Base-by-base conservation (phyloP, 2,329 filamentous ascomycete genomes). In the Colletotrichum salicis region DNA sequence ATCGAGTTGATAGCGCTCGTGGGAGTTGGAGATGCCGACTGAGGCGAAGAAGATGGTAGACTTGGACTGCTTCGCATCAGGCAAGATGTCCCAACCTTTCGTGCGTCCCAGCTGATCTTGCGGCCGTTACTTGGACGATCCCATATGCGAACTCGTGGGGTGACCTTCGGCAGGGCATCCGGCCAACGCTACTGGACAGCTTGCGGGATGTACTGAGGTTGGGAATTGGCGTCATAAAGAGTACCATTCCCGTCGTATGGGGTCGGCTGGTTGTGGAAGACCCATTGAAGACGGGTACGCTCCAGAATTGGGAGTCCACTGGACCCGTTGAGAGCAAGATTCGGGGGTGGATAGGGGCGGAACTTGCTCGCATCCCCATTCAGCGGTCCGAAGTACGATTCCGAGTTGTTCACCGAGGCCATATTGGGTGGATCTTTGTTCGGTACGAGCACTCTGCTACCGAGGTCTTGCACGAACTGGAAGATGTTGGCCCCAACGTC, bases 241-340 rank as follows among this genome's bases (percentile, higher is more conserved):
- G 76, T 79, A 1, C 85, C 84, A 52, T 79, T 84, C 0, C 84
- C 85, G 75, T 86, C 83, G 71, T 87, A 87, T 0, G 85, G 85
- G 0, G 82, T 85, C 29, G 79, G 70, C 4, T 76, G 75, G 1
- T 73, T 73, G 5, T 74, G 65, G 4, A 71, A 67, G 29, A 75
- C 64, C 84, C 83, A 85, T 8, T 75, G 69, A 4, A 76, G 58
- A 27, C 76, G 76, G 12, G 85, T 78, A 0, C 41, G 67, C 1
- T 80, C 76, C 56, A 83, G 77, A 2, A 86, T 77, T 0, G 80
- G 80, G n/a, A 80, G 72, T 0, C 84, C 84, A 12, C 84, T 83
- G 1, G 85, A 83, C 6, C 85, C 85, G 5, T 78, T 77, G 5
- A 87, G 77, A 64, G 83, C 77, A 19, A 83, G 68, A 66, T 86